These are phyloP conservation scores for Petunia secreta DNA, from an alignment of 257 asterid genomes.

Conservation along the genomic window DNA sequence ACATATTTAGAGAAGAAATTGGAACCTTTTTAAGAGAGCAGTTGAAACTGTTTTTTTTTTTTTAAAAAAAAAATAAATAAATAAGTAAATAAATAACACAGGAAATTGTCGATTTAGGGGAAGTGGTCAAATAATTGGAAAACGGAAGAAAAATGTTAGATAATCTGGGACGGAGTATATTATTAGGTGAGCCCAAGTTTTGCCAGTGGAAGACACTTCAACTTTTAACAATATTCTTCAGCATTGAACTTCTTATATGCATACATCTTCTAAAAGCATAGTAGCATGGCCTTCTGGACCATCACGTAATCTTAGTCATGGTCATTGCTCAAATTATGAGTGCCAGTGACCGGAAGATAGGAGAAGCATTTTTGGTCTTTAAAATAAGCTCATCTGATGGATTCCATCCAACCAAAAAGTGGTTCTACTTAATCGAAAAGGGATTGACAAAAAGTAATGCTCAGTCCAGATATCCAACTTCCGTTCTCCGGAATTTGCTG, in stretches of 20 bases:
- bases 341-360: background rate
- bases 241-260: slow-evolving; percentile 20
- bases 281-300: slow-evolving; percentile 12
- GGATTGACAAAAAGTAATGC: background rate
- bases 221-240: background rate
- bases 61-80: too few relatives aligned
- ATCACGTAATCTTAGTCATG: background rate
- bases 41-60: background rate
- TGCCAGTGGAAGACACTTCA: background rate
- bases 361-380: background rate
- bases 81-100: too few relatives aligned
- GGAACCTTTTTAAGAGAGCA: background rate
- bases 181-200: slow-evolving; percentile 6
- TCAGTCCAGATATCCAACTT: slow-evolving; percentile 3
- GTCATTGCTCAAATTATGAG: slow-evolving; percentile 11
- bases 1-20: background rate
- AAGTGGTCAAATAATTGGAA: slow-evolving; percentile 14
- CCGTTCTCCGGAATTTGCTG: background rate
- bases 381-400: background rate
- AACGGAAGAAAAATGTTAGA: background rate
- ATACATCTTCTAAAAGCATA: background rate
- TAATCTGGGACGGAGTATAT: background rate
- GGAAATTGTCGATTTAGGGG: background rate
- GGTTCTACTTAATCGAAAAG: background rate
- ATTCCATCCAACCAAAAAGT: background rate